These are phyloP conservation scores for Babesia divergens DNA, from an alignment of 169 alveolate genomes.

Conservation along the genomic window DNA sequence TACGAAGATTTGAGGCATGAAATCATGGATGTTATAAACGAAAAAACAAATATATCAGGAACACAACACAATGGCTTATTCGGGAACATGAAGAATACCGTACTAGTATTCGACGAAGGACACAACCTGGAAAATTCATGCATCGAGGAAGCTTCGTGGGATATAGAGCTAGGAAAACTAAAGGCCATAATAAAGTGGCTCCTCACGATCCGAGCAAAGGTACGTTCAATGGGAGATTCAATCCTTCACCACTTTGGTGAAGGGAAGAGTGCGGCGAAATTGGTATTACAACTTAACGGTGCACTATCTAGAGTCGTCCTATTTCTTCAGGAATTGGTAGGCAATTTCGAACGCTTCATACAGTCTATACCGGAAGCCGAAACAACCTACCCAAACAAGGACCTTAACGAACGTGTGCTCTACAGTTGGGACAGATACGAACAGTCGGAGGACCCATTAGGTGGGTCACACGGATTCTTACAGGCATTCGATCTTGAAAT, in stretches of 20 bases:
- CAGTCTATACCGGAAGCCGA: neutral
- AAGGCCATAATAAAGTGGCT: slow-evolving; percentile 10
- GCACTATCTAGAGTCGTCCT: neutral
- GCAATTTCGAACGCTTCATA: slow-evolving; percentile 4
- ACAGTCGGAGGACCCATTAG: slow-evolving; percentile 10
- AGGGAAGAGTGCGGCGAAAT: neutral
- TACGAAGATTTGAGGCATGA: slow-evolving; percentile 83
- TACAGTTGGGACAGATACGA: slow-evolving; percentile 55
- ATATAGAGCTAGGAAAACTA: slow-evolving; percentile 3
- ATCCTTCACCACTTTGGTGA: neutral
- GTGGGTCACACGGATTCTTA: slow-evolving; percentile 23
- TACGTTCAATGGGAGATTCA: neutral
- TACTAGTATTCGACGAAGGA: slow-evolving; percentile 91
- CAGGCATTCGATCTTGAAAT: slow-evolving; percentile 14
- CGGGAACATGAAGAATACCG: slow-evolving; percentile 73
- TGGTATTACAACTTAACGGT: neutral
- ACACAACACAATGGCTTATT: slow-evolving; percentile 74
- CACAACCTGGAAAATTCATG: slow-evolving; percentile 87
- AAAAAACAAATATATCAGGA: slow-evolving; percentile 82
- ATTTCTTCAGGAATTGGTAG: slow-evolving; percentile 7
- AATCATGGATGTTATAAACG: slow-evolving; percentile 72
- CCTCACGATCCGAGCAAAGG: neutral
- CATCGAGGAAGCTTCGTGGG: slow-evolving; percentile 81
- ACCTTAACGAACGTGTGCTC: slow-evolving; percentile 6
- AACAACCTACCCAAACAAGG: neutral